These are phyloP conservation scores for Sutorius eximius DNA, from an alignment of 1,284 basidiomycete genomes.

Conservation along the genomic window DNA sequence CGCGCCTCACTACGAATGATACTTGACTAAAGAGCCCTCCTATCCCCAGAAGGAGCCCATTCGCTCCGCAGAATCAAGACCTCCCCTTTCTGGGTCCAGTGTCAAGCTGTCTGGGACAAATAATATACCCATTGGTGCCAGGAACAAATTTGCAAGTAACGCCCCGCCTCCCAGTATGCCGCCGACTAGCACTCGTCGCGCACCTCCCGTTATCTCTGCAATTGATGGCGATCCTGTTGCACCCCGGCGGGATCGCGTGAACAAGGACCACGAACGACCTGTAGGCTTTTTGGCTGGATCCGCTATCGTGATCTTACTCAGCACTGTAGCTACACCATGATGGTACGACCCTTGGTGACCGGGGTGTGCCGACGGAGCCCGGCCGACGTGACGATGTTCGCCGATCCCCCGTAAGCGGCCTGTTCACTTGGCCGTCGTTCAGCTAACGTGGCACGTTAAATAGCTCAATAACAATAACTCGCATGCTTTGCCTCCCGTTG, in stretches of 20 bases:
- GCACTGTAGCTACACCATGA: conserved; percentile 18
- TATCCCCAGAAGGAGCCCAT: conserved; percentile 26
- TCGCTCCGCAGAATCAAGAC: conserved; percentile 22
- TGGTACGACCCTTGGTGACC: background rate
- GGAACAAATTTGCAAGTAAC: conserved; percentile 25
- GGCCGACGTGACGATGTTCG: conserved; percentile 11
- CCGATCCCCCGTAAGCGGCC: conserved; percentile 19
- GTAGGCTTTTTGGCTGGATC: conserved; percentile 11
- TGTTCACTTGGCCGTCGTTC: background rate
- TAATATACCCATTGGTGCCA: conserved; percentile 31
- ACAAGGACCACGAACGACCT: conserved; percentile 22
- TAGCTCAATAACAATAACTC: conserved; percentile 12
- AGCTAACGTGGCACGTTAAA: conserved; percentile 8
- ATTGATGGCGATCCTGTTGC: conserved; percentile 24
- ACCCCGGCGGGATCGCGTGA: conserved; percentile 17
- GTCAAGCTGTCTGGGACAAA: conserved; percentile 38
- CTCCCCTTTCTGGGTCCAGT: conserved; percentile 15
- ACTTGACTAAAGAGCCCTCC: background rate
- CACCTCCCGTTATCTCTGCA: conserved; percentile 6
- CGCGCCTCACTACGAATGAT: background rate
- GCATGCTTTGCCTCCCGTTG: conserved; percentile 8
- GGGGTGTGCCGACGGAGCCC: conserved; percentile 1
- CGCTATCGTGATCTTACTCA: conserved; percentile 3
- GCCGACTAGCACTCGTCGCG: background rate
- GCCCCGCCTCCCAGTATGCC: background rate